phyloP scores from a whole-genome alignment of 2,329 filamentous ascomycete species.

The Beauveria rudraprayagi region DNA sequence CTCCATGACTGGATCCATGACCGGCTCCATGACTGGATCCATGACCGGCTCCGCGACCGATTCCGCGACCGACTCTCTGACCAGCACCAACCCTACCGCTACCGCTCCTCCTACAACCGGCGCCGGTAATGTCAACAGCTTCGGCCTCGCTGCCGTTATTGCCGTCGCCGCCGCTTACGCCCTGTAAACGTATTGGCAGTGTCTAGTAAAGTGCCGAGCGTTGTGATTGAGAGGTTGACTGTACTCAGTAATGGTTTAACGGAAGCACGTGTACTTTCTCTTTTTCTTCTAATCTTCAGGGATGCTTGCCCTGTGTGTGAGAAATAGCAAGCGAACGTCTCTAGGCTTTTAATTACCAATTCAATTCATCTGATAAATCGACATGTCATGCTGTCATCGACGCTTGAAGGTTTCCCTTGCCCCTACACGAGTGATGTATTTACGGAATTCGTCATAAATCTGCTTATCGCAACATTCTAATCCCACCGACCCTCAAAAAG shows the following conservation, averaged over 20 bases:
- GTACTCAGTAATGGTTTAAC: neutral
- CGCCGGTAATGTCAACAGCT: constrained; percentile 19
- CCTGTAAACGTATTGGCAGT: constrained; percentile 14
- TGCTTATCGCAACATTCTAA: too few relatives aligned
- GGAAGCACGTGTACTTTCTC: neutral
- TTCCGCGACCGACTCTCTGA: constrained; percentile 12
- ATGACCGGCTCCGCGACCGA: constrained; percentile 4
- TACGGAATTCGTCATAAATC: too few relatives aligned
- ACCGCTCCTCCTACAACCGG: constrained; percentile 14
- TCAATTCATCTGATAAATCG: neutral
- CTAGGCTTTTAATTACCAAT: constrained; percentile 4
- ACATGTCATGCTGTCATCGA: too few relatives aligned
- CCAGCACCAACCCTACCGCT: constrained; percentile 8
- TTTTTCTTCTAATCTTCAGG: neutral
- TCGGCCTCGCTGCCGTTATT: constrained; percentile 20
- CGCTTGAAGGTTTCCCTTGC: too few relatives aligned
- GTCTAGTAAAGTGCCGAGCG: neutral
- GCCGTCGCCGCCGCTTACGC: constrained; percentile 23
- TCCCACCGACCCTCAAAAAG: too few relatives aligned
- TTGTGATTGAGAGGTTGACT: neutral
- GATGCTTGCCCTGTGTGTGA: neutral
- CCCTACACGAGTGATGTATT: too few relatives aligned
- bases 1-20: neutral
- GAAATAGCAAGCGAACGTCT: neutral
- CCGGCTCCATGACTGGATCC: neutral